Evolutionary conservation across 768 basidiomycete species (phyloP).

Genomic region (Suillus tomentosus): DNA sequence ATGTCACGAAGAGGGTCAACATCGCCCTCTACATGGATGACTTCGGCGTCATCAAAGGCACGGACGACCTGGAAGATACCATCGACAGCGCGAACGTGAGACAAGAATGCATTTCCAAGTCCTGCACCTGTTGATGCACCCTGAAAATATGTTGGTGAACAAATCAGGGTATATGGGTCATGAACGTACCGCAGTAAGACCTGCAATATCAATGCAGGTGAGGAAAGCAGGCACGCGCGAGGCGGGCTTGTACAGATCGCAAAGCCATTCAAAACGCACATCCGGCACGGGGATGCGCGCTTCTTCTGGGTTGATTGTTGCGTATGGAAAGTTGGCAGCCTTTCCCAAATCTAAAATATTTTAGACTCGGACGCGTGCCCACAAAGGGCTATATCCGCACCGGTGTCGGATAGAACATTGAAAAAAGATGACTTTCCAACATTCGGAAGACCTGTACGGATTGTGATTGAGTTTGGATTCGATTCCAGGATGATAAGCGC

Average conservation of each 20-base stretch:
- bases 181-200: conserved; percentile 80
- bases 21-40: conserved; percentile 98
- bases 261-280: conserved; percentile 92
- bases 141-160: conserved; percentile 37
- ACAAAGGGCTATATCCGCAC: conserved; percentile 41
- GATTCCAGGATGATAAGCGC: conserved; percentile 35
- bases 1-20: conserved; percentile 96
- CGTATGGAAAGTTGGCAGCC: conserved; percentile 97
- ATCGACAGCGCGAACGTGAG: conserved; percentile 96
- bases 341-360: conserved; percentile 73
- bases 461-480: conserved; percentile 9
- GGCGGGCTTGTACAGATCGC: conserved; percentile 84
- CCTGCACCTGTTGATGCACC: conserved; percentile 98
- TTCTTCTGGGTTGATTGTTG: conserved; percentile 91
- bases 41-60: conserved; percentile 98
- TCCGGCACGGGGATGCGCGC: conserved; percentile 97
- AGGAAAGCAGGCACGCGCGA: conserved; percentile 90
- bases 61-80: conserved; percentile 99
- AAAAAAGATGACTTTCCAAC: conserved; percentile 99
- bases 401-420: conserved; percentile 91
- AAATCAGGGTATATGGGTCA: conserved; percentile 8
- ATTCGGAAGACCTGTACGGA: conserved; percentile 77
- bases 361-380: conserved; percentile 10
- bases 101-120: conserved; percentile 96
- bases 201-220: conserved; percentile 98